Base-by-base conservation (phyloP, 2,329 filamentous ascomycete species). In the Diaporthe sp. region DNA sequence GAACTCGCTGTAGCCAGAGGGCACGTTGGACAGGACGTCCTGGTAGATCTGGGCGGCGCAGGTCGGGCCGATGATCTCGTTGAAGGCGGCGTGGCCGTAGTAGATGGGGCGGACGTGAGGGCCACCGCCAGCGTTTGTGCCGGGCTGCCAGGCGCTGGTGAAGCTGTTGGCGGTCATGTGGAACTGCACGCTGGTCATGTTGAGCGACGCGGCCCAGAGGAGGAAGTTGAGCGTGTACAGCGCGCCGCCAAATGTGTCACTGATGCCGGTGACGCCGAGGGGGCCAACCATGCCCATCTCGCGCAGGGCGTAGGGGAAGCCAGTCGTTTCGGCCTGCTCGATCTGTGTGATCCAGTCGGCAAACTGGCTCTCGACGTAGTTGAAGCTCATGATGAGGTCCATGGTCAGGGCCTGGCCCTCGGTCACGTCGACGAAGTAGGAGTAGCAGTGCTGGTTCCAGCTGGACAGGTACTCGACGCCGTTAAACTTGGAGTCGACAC, bases 381-480 rank as follows among this genome's bases (percentile, higher is more conserved):
- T 82, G 53, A 89, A 82, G 70, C 85, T 81, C 84, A 87, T 85
- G 57, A 89, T 83, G 49, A 83, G 81, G 76, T 85, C 80, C 9
- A 88, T 82, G 0, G 86, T 88, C 55, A 89, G 79, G 2, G 83
- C 80, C 71, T 83, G 85, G 1, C 79, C 80, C 65, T 68, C 15
- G 8, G 87, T 86, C 6, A 89, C 86, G 44, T 85, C 86, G 76
- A 89, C 85, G 79, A 87, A 89, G 78, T 88, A 88, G 79, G 86
- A 88, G 81, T 89, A 89, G 79, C 89, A 86, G 80, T 89, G 88
- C 81, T 89, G 87, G 77, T 89, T 89, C 87, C 87, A 89, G 39
- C 81, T 82, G 22, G 73, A n/a, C 34, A 76, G 60, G 37, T 76
- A 76, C 60, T 85, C 42, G 3, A 65, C 71, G 53, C 75, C 79